These are phyloP conservation scores for Stagonosporopsis cucurbitacearum DNA, from an alignment of 2,329 filamentous ascomycete species.

Conservation along the genomic window DNA sequence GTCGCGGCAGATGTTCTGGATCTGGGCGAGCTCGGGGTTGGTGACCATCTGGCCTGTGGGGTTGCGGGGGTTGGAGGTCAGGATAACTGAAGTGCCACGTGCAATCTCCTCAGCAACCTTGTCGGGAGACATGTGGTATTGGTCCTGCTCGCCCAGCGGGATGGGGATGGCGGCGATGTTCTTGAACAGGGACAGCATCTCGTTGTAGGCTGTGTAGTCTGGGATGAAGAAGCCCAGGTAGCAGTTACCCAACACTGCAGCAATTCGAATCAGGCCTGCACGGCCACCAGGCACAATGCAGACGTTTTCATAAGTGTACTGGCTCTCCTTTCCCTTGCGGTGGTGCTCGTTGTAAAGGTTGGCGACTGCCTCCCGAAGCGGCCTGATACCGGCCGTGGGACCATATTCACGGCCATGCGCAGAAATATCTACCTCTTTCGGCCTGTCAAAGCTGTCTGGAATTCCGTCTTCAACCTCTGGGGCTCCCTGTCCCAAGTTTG, in stretches of 20 bases:
- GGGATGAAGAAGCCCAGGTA: slow-evolving; percentile 94
- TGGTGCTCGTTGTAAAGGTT: slow-evolving; percentile 93
- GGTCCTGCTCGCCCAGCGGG: slow-evolving; percentile 81
- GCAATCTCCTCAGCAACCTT: slow-evolving; percentile 92
- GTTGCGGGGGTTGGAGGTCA: slow-evolving; percentile 95
- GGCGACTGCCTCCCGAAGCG: slow-evolving; percentile 85
- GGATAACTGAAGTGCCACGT: slow-evolving; percentile 77
- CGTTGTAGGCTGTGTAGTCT: slow-evolving; percentile 94
- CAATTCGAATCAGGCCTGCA: slow-evolving; percentile 91
- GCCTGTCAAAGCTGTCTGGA: slow-evolving; percentile 83
- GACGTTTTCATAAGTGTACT: slow-evolving; percentile 98
- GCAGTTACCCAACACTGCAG: slow-evolving; percentile 89
- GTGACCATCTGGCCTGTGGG: slow-evolving; percentile 87
- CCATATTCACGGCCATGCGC: slow-evolving; percentile 85
- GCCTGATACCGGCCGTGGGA: slow-evolving; percentile 92
- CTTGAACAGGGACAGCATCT: slow-evolving; percentile 94
- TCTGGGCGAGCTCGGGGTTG: slow-evolving; percentile 84
- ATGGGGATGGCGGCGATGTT: slow-evolving; percentile 62
- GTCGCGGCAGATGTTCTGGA: slow-evolving; percentile 91
- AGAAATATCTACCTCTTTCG: slow-evolving; percentile 77
- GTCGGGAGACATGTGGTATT: slow-evolving; percentile 91
- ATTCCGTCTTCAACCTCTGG: slow-evolving; percentile 95
- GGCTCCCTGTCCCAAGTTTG: slow-evolving; percentile 92
- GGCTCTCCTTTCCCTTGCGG: slow-evolving; percentile 80
- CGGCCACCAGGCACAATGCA: slow-evolving; percentile 93